Percentiles rank a stretch among this genome's conserved stretches.
Conservation (phyloP, 129 eudicot species). For the Escallonia herrerae region DNA sequence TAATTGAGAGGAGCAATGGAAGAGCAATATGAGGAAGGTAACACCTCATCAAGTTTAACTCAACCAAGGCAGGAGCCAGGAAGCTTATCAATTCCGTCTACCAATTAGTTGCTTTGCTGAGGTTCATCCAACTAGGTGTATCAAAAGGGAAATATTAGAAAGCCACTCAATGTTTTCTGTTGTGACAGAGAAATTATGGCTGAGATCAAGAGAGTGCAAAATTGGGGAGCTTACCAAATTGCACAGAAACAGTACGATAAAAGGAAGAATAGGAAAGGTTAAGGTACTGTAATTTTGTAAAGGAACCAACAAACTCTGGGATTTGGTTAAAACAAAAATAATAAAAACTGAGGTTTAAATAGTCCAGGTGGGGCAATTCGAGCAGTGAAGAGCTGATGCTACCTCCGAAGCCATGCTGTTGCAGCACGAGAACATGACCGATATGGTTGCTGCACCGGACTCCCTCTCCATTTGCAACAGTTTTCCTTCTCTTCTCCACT, state of each 20-base stretch:
- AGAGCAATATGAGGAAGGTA: neutral
- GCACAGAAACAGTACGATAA: constrained; percentile 18
- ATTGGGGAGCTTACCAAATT: constrained; percentile 26
- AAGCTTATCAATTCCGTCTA: constrained; percentile 6
- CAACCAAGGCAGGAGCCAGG: constrained; percentile 12
- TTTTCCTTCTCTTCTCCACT: neutral
- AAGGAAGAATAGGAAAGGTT: constrained; percentile 21
- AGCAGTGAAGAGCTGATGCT: constrained; percentile 10
- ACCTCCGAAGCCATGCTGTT: constrained; percentile 3
- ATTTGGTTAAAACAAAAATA: neutral
- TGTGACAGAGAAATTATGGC: neutral
- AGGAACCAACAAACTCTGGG: constrained; percentile 6
- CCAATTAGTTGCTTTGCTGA: neutral
- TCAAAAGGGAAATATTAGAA: constrained; percentile 22
- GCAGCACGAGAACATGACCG: neutral
- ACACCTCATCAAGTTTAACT: neutral
- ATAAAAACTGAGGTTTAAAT: constrained; percentile 1
- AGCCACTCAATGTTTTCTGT: constrained; percentile 20
- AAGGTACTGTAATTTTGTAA: constrained; percentile 16
- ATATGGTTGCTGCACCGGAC: constrained; percentile 10
- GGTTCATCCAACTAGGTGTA: constrained; percentile 19
- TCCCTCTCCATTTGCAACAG: constrained; percentile 17
- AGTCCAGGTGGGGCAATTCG: constrained; percentile 5
- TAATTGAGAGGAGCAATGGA: no score
- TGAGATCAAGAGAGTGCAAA: constrained; percentile 34